Evolutionary conservation across 2,329 filamentous ascomycete species (phyloP).

Genomic region (Penicillium freii): DNA sequence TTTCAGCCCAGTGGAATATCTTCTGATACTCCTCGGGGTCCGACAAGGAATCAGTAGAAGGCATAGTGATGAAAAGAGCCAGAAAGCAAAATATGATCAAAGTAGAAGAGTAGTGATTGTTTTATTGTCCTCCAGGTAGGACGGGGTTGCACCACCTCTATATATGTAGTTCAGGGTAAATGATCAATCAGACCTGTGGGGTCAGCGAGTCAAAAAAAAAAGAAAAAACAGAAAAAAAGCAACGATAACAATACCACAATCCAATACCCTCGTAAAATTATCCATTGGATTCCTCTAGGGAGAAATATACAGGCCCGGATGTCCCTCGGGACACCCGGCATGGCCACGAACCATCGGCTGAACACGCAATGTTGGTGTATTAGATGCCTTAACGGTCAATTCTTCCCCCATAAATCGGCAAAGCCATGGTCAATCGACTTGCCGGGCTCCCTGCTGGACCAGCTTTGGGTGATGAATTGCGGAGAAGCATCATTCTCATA

Average conservation of each 20-base stretch:
- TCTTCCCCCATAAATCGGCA: slow-evolving; percentile 23
- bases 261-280: neutral
- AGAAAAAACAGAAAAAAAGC: neutral
- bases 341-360: slow-evolving; percentile 7
- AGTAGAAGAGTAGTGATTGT: neutral
- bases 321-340: slow-evolving; percentile 1
- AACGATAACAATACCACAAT: neutral
- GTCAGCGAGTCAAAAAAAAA: neutral
- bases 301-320: neutral
- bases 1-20: slow-evolving; percentile 59
- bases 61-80: slow-evolving; percentile 20
- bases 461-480: neutral
- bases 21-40: slow-evolving; percentile 48
- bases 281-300: neutral
- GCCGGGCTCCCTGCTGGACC: slow-evolving; percentile 21
- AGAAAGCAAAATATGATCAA: neutral
- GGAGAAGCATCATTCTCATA: neutral
- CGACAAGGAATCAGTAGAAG: slow-evolving; percentile 25
- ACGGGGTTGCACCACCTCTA: neutral
- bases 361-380: neutral
- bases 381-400: neutral
- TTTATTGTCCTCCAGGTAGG: neutral
- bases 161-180: neutral
- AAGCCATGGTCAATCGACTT: slow-evolving; percentile 20
- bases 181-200: neutral